Evolutionary conservation across 2,329 filamentous ascomycete genomes (phyloP), one percentile per base, ranked within the genome.

Genomic region (Biscogniauxia marginata): DNA sequence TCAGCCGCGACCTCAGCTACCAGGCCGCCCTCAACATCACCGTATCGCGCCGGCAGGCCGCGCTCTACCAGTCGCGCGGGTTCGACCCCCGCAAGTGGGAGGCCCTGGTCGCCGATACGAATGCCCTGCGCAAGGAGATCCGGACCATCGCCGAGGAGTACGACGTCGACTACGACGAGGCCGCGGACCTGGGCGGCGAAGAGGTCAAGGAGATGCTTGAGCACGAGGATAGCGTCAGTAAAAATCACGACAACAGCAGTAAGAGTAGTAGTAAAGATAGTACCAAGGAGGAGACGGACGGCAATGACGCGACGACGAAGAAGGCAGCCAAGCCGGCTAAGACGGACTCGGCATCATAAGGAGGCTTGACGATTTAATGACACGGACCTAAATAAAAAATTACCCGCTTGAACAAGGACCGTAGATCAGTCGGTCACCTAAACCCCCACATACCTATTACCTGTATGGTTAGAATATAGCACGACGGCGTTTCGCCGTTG

Each of bases 1-100:
- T 96, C 76, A 96, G 93, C 74, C 85, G 90, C 19, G 92, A 96
- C 73, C 86, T 96, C 9, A 90, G 85, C 62, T 96, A 96, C 77
- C 87, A 89, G 63, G 88, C 88, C 2, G 91, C 93, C 23, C 85
- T 96, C 76, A 93, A 96, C 70, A 82, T 96, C 53, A 96, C 93
- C 6, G 89, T 96, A 39, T 90, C 85, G 39, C 82, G 86, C 34
- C 83, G 92, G 4, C 92, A 96, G 73, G 82, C 84, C 53, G 84
- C 86, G 52, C 77, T 96, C 9, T 96, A 97, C 70, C 81, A 89
- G 63, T 77, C 81, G 46, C 84, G 85, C 9, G 90, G 90, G 0
- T 91, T 97, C 63, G 87, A 96, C 67, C 71, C 90, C 20, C 78
- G 81, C 34, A 83, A 83, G 59, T 97, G 93, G 93, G 90, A 96